Evolutionary conservation across 1,139 yeast species (phyloP), one percentile per base, ranked within the genome.

Genomic region (Groenewaldozyma auringiensis): DNA sequence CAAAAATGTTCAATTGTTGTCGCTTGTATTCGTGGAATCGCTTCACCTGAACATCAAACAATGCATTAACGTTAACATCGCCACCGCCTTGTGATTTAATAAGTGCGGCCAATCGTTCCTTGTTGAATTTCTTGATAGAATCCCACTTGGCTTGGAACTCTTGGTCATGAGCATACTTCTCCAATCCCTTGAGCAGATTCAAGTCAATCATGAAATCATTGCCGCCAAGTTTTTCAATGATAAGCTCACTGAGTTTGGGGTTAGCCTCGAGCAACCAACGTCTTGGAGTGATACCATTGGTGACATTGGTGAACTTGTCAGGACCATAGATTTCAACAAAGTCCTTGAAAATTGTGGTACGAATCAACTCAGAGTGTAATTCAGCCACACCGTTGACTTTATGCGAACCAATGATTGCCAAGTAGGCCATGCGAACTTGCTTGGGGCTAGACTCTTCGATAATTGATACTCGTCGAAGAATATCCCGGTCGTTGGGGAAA

Each of bases 301-400:
- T 88, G 50, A 88, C 96, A 60, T 88, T 88, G 50, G 86, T 84
- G 65, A 88, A 88, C 67, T 84, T 85, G 53, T 84, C 86, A 31
- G 74, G 62, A 39, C 96, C 96, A 57, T 78, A 87, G 40, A 88
- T 75, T 52, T 74, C 75, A 50, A 88, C 96, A 63, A 88, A 88
- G 66, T 88, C 96, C 64, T 82, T 83, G 70, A 88, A 88, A 58
- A 88, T 85, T 4, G 96, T 87, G 36, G 94, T 84, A 63, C 78
- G 83, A 62, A 88, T 85, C 63, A 88, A 76, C 63, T 88, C 95
- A 29, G 95, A 86, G 68, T 88, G 97, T 57, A 88, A 73, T 66
- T 88, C 96, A 21, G 96, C 96, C 48, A 88, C 97, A 65, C 96
- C 96, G 63, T 88, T 88, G 49, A 87, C 95, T 65, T 81, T 84